These are phyloP conservation scores for Coemansia sp. DNA, from an alignment of 192 early-diverging fungal species.

Conservation along the genomic window DNA sequence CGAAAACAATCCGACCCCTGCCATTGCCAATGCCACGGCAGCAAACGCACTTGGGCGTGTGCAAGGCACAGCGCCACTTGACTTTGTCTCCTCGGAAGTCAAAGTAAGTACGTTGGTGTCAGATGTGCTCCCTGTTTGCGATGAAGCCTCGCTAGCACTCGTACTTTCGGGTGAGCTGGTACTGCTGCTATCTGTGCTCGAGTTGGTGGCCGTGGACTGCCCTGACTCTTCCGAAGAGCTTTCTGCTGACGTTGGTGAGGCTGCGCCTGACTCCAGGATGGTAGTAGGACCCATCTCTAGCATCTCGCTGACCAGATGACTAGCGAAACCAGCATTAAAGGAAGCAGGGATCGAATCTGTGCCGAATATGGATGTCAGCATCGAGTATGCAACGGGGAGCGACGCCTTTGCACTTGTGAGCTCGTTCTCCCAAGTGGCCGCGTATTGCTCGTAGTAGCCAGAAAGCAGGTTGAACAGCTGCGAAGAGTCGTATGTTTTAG, in stretches of 20 bases:
- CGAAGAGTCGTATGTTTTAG: slow-evolving; percentile 28
- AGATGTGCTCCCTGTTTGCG: neutral
- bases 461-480: slow-evolving; percentile 25
- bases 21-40: neutral
- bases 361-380: slow-evolving; percentile 21
- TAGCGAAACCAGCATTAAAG: slow-evolving; percentile 31
- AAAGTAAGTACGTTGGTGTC: slow-evolving; percentile 6
- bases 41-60: neutral
- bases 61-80: slow-evolving; percentile 5
- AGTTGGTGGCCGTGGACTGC: neutral
- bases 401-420: slow-evolving; percentile 26
- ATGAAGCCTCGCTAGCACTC: neutral
- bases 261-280: slow-evolving; percentile 16
- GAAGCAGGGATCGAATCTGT: slow-evolving; percentile 20
- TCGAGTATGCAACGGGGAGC: slow-evolving; percentile 23
- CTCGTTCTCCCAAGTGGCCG: slow-evolving; percentile 25
- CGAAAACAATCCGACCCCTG: slow-evolving; percentile 3
- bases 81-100: slow-evolving; percentile 2
- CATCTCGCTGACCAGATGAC: slow-evolving; percentile 32
- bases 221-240: neutral
- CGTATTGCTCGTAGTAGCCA: slow-evolving; percentile 29
- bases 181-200: neutral
- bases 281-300: slow-evolving; percentile 32
- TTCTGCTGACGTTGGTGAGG: neutral
- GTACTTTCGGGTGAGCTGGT: neutral